A percentile compares a stretch with the other conserved stretches of the same genome.
Evolutionary conservation across 208 protist genomes (phyloP).

Genomic region (Porcisia deanei): DNA sequence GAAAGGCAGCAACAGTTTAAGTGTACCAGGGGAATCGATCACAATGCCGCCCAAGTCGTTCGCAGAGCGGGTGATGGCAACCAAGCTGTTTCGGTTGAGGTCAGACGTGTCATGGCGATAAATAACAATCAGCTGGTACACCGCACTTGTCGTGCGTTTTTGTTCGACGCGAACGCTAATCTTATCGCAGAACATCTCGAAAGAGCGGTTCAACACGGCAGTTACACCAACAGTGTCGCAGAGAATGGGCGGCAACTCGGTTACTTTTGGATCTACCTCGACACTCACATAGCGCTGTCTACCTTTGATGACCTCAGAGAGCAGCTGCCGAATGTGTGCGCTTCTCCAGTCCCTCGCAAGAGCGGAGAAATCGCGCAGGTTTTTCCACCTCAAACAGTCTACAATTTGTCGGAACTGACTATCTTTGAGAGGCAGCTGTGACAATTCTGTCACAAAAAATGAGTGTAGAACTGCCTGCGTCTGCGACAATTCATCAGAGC

Average conservation of each 20-base stretch:
- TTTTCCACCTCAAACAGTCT: conserved; percentile 61
- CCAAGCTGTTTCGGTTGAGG: conserved; percentile 36
- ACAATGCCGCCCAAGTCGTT: conserved; percentile 62
- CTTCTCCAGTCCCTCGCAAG: conserved; percentile 45
- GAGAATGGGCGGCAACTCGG: conserved; percentile 47
- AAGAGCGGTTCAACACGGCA: conserved; percentile 37
- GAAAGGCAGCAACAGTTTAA: conserved; percentile 52
- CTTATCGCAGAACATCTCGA: conserved; percentile 54
- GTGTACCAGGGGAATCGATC: conserved; percentile 38
- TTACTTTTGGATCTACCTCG: conserved; percentile 55
- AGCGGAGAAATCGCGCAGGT: conserved; percentile 48
- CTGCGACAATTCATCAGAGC: conserved; percentile 45
- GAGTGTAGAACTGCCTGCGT: conserved; percentile 54
- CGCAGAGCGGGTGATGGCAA: conserved; percentile 33
- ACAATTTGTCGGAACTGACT: conserved; percentile 48
- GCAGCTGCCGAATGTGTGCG: conserved; percentile 47
- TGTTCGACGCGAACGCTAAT: conserved; percentile 60
- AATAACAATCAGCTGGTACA: conserved; percentile 56
- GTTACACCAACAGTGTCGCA: conserved; percentile 51
- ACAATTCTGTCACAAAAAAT: conserved; percentile 56
- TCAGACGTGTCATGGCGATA: conserved; percentile 48
- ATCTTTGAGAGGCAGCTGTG: conserved; percentile 38
- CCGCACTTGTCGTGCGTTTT: conserved; percentile 51
- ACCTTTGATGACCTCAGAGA: conserved; percentile 58
- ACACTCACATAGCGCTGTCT: conserved; percentile 47